Evolutionary conservation across 1,284 basidiomycete genomes (phyloP).

Genomic region (Microbotryomycetes sp.): DNA sequence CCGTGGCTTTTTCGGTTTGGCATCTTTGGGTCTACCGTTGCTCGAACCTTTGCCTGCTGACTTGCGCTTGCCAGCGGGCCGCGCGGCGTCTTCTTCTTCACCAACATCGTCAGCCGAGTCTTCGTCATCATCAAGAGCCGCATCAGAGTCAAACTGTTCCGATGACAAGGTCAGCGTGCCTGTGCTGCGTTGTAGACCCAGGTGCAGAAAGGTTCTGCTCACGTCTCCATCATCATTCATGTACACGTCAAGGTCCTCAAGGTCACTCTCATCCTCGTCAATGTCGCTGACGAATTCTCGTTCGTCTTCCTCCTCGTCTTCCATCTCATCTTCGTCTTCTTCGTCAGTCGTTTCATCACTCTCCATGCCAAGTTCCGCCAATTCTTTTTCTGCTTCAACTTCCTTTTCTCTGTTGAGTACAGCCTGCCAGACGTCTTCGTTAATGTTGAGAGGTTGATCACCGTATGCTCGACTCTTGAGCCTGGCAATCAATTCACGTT

Average conservation of each 20-base stretch:
- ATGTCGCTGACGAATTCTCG: constrained; percentile 47
- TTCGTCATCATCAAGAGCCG: constrained; percentile 45
- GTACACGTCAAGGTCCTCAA: constrained; percentile 56
- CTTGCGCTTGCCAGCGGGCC: constrained; percentile 51
- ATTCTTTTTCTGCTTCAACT: constrained; percentile 48
- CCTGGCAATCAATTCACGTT: constrained; percentile 91
- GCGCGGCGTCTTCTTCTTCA: constrained; percentile 47
- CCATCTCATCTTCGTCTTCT: constrained; percentile 52
- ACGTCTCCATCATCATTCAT: constrained; percentile 37
- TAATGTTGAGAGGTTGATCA: constrained; percentile 95
- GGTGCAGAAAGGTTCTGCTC: constrained; percentile 7
- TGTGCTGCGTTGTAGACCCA: too few species aligned
- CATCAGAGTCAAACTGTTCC: constrained; percentile 30
- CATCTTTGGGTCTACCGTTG: constrained; percentile 54
- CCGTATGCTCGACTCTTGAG: constrained; percentile 96
- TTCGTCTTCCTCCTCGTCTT: constrained; percentile 52
- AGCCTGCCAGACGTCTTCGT: constrained; percentile 91
- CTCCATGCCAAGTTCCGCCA: constrained; percentile 46
- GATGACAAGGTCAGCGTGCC: constrained; percentile 10
- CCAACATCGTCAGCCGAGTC: constrained; percentile 38
- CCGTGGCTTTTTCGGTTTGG: constrained; percentile 14
- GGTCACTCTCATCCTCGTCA: constrained; percentile 51
- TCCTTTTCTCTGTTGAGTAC: constrained; percentile 68
- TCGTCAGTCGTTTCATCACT: constrained; percentile 50
- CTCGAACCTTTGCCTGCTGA: constrained; percentile 51